A percentile compares a stretch with the other conserved stretches of the same genome.
Conservation (phyloP, 1,284 basidiomycete genomes). For the Moesziomyces aphidis region DNA sequence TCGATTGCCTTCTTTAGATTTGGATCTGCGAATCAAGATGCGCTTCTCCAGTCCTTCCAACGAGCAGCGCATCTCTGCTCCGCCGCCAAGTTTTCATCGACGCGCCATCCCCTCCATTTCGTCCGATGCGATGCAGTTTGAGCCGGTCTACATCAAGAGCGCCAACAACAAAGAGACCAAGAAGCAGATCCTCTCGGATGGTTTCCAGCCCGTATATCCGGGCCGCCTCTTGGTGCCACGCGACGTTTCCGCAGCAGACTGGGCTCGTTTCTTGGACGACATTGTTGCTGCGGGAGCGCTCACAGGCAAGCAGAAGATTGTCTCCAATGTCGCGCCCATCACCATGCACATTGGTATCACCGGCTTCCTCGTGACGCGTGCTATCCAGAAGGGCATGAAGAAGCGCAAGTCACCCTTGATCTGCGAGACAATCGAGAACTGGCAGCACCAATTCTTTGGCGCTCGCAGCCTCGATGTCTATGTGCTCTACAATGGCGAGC, state of each 20-base stretch:
- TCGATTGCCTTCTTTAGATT: conserved; percentile 3
- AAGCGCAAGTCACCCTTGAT: conserved; percentile 9
- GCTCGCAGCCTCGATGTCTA: conserved; percentile 25
- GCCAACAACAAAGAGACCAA: conserved; percentile 7
- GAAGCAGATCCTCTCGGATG: conserved; percentile 21
- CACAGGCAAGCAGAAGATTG: conserved; percentile 9
- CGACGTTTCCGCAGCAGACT: conserved; percentile 28
- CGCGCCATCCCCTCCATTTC: background rate
- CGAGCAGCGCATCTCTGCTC: conserved; percentile 4
- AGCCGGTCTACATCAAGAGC: conserved; percentile 14
- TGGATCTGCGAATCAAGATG: conserved; percentile 26
- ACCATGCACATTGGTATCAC: conserved; percentile 17
- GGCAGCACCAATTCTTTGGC: conserved; percentile 28
- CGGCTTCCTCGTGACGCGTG: conserved; percentile 23
- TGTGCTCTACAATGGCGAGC: conserved; percentile 6
- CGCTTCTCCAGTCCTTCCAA: conserved; percentile 30
- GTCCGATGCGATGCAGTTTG: background rate
- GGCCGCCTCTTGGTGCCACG: conserved; percentile 15
- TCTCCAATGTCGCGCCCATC: conserved; percentile 21
- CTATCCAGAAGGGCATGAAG: conserved; percentile 20
- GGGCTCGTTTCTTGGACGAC: conserved; percentile 24
- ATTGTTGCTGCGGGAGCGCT: conserved; percentile 18
- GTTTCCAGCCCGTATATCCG: conserved; percentile 20
- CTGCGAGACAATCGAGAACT: conserved; percentile 16
- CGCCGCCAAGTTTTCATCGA: conserved; percentile 22